Conservation (phyloP, 306 rosid species). For the Prinsepia uniflora region DNA sequence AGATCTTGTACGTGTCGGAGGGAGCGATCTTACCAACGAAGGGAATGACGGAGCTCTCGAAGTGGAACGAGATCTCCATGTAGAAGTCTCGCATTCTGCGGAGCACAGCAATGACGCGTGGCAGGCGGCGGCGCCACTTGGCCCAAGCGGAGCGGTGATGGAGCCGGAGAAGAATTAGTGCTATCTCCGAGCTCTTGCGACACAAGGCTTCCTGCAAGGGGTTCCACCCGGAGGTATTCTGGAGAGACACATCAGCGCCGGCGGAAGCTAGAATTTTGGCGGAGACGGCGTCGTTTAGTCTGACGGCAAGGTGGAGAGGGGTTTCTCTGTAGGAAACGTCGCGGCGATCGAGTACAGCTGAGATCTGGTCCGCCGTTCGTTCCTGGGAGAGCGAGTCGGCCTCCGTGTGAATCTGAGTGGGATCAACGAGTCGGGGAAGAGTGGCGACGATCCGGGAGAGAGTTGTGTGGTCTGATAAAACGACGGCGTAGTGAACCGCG, state of each 20-base stretch:
- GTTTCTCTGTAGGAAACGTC: conserved; percentile 79
- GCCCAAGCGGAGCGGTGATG: conserved; percentile 89
- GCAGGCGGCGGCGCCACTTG: conserved; percentile 92
- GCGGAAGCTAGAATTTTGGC: conserved; percentile 55
- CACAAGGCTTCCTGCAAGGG: conserved; percentile 86
- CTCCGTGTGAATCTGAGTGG: conserved; percentile 54
- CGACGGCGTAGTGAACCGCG: conserved; percentile 82
- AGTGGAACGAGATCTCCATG: conserved; percentile 91
- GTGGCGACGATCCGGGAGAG: conserved; percentile 58
- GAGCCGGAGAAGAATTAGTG: conserved; percentile 54
- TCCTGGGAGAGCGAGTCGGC: conserved; percentile 81
- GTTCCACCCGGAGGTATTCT: conserved; percentile 83
- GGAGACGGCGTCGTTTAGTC: conserved; percentile 53
- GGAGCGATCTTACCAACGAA: conserved; percentile 89
- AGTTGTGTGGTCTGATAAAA: conserved; percentile 41
- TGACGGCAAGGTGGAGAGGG: conserved; percentile 84
- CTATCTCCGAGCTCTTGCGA: conserved; percentile 69
- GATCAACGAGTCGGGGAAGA: conserved; percentile 71
- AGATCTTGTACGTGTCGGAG: conserved; percentile 84
- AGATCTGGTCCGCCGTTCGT: conserved; percentile 59
- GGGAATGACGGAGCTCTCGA: conserved; percentile 95
- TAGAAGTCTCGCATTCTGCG: conserved; percentile 94
- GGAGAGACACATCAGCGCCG: conserved; percentile 82
- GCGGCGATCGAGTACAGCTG: conserved; percentile 77
- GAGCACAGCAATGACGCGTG: conserved; percentile 68